phyloP scores from a whole-genome alignment of 208 protist species.

The Acanthamoeba rhysodes region DNA sequence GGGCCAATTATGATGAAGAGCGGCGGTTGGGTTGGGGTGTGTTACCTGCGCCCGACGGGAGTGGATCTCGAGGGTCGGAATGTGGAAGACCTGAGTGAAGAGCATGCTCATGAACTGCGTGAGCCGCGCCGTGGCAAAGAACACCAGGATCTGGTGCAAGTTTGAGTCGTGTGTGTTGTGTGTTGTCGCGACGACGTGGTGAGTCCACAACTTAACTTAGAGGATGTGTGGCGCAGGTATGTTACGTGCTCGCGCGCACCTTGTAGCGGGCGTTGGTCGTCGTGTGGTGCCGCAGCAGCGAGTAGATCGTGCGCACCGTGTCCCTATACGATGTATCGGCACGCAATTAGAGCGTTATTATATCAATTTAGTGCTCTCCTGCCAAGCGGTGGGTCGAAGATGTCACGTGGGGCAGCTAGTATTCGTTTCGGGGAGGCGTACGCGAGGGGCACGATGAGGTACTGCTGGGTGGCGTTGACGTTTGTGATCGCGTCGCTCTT shows the following conservation, averaged over 20 bases:
- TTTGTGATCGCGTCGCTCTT: not conserved
- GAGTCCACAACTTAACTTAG: not conserved
- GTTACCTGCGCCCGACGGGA: slow-evolving; percentile 93
- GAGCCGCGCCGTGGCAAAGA: slow-evolving; percentile 98
- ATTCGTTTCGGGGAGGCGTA: not conserved
- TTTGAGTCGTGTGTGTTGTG: not conserved
- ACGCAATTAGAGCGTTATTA: not conserved
- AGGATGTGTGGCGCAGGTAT: not conserved
- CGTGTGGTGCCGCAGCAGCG: not conserved
- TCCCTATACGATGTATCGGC: not conserved
- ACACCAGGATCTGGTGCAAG: slow-evolving; percentile 99
- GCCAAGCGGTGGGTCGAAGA: not conserved
- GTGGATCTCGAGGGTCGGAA: slow-evolving; percentile 99
- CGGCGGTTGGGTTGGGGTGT: too few species aligned
- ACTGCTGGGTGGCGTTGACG: slow-evolving; percentile 22
- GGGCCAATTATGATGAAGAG: too few species aligned
- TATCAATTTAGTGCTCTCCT: too few species aligned
- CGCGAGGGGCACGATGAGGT: slow-evolving; percentile 14
- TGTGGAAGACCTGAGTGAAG: slow-evolving; percentile 99
- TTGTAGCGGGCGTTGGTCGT: not conserved
- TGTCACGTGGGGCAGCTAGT: not conserved
- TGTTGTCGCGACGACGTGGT: not conserved
- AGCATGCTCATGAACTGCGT: slow-evolving; percentile 99
- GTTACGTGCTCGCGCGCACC: not conserved
- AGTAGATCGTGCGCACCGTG: slow-evolving; percentile 24